Conservation (phyloP, 345 rosid species). For the Clarkia xantiana region DNA sequence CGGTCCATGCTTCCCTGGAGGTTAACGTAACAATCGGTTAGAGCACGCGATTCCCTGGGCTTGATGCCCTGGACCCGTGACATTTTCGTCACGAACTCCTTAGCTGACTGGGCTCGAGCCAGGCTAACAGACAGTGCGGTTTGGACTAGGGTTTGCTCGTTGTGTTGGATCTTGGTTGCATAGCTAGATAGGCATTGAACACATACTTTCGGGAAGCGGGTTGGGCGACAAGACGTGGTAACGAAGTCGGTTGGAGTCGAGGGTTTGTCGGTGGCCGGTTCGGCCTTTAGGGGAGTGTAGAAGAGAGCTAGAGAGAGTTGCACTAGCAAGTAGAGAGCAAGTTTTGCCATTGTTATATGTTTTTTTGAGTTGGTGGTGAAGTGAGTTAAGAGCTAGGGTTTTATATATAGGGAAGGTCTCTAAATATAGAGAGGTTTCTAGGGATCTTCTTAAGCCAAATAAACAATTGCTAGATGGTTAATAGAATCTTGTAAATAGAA, state of each 20-base stretch:
- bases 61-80: constrained; percentile 12
- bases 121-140: constrained; percentile 31
- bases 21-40: constrained; percentile 27
- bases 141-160: constrained; percentile 14
- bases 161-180: constrained; percentile 12
- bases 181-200: constrained; percentile 15
- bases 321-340: neutral
- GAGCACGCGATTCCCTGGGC: constrained; percentile 17
- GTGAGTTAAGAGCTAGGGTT: neutral
- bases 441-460: too few species aligned
- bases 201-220: constrained; percentile 19
- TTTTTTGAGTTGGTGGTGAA: neutral
- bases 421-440: too few species aligned
- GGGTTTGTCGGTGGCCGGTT: neutral
- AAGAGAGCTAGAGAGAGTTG: constrained; percentile 1
- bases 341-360: constrained; percentile 1
- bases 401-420: too few species aligned
- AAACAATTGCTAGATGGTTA: too few species aligned
- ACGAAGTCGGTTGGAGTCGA: constrained; percentile 5
- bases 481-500: too few species aligned
- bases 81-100: constrained; percentile 13
- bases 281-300: neutral
- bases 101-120: constrained; percentile 10
- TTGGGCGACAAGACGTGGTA: constrained; percentile 15
- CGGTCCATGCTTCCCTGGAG: constrained; percentile 22